Percentiles rank a stretch among this genome's conserved stretches.
These are phyloP conservation scores for Bacterosira constricta DNA, from an alignment of 108 stramenopile species.

Conservation along the genomic window DNA sequence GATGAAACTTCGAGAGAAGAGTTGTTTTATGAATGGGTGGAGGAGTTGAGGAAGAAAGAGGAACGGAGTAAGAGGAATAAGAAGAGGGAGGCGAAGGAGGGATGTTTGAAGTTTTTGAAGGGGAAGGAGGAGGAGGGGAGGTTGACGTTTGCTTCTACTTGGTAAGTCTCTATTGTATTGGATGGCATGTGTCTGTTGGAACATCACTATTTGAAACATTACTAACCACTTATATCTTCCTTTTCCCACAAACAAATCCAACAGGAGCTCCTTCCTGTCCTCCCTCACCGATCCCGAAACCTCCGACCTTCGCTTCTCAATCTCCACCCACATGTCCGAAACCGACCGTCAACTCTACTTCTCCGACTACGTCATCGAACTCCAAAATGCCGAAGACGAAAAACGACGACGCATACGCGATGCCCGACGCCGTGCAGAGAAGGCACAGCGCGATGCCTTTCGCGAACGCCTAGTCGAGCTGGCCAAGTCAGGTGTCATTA, in stretches of 20 bases:
- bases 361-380: slow-evolving; percentile 75
- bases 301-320: slow-evolving; percentile 58
- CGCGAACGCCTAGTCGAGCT: slow-evolving; percentile 44
- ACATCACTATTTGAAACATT: too few species aligned
- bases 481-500: slow-evolving; percentile 59
- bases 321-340: slow-evolving; percentile 60
- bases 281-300: slow-evolving; percentile 52
- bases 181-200: neutral
- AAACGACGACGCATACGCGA: slow-evolving; percentile 78
- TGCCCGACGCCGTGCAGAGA: slow-evolving; percentile 72
- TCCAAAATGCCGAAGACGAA: slow-evolving; percentile 80
- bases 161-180: slow-evolving; percentile 39
- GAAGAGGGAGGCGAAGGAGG: slow-evolving; percentile 67
- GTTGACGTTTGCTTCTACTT: slow-evolving; percentile 75
- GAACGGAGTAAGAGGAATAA: slow-evolving; percentile 71
- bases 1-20: slow-evolving; percentile 70
- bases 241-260: neutral
- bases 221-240: neutral
- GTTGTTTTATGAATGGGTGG: slow-evolving; percentile 78
- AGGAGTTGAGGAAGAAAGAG: slow-evolving; percentile 79
- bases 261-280: slow-evolving; percentile 58
- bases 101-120: slow-evolving; percentile 58
- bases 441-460: slow-evolving; percentile 79
- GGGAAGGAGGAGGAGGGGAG: slow-evolving; percentile 70
- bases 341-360: slow-evolving; percentile 76